Conservation (phyloP, 768 basidiomycete species). For the Filobasidium floriforme region DNA sequence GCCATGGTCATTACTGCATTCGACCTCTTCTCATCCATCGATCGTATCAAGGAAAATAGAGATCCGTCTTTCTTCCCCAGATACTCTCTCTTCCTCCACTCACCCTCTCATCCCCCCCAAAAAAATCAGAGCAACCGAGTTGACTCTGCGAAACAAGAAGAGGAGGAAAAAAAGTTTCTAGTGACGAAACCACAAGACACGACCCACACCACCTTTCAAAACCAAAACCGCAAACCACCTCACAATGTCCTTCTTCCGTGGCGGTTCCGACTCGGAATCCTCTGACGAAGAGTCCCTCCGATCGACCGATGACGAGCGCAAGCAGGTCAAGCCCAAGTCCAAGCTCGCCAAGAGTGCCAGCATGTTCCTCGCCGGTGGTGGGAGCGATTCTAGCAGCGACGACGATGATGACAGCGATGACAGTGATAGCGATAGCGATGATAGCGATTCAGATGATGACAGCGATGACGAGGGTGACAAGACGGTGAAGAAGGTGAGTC, state of each 20-base stretch:
- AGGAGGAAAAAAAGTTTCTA: neutral
- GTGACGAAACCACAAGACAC: too few relatives aligned
- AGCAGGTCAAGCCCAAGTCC: slow-evolving; percentile 8
- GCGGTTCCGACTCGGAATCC: slow-evolving; percentile 31
- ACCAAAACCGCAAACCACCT: slow-evolving; percentile 2
- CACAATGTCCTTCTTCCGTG: slow-evolving; percentile 44
- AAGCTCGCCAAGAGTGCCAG: neutral
- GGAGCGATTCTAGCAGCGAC: slow-evolving; percentile 43
- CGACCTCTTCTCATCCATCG: too few relatives aligned
- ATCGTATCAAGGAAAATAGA: too few relatives aligned
- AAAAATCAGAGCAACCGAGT: neutral
- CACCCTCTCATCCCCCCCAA: too few relatives aligned
- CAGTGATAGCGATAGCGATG: slow-evolving; percentile 55
- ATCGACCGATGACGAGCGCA: slow-evolving; percentile 35
- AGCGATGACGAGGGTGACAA: slow-evolving; percentile 47
- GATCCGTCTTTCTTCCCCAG: too few relatives aligned
- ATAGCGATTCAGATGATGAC: slow-evolving; percentile 47
- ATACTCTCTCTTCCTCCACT: too few relatives aligned
- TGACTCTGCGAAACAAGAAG: neutral
- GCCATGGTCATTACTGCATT: too few relatives aligned
- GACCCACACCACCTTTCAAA: neutral
- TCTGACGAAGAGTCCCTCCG: slow-evolving; percentile 41
- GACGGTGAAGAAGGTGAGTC: slow-evolving; percentile 38
- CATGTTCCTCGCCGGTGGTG: slow-evolving; percentile 32
- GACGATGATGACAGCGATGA: slow-evolving; percentile 51